Base-by-base conservation (phyloP, 495 filamentous ascomycete species). In the Cudoniella acicularis region DNA sequence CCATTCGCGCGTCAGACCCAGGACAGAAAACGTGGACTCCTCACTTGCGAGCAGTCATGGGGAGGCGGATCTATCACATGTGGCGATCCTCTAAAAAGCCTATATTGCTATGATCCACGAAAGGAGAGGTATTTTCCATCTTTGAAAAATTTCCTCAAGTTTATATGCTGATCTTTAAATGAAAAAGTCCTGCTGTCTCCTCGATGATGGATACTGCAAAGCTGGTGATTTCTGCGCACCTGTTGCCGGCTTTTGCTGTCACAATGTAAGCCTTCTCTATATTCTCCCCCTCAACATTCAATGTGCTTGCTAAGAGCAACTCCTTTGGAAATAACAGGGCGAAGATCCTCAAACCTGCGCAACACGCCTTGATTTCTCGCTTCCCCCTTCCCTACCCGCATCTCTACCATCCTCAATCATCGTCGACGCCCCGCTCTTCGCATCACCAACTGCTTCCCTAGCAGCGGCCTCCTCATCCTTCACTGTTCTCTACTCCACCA, bases 151-250 rank as follows among this genome's bases (percentile, higher is more conserved):
- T 30, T 48, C 21, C 16, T 40, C 36, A 46, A 46, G n/a, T n/a
- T n/a, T 26, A 40, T 3, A 10, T 9, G 36, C 36, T 41, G 16
- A 41, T 16, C 16, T 41, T 9, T 9, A 41, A 16, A 8, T 41
- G 13, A n/a, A 10, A 13, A 18, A 60, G 59, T 45, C 25, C 16
- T 62, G 59, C 48, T 62, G 59, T 36, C 43, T 41, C 18, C 46
- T 56, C 17, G 59, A 62, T 21, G n/a, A 52, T n/a, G 59, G 59
- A 3, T 62, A 56, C 53, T 62, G 59, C 41, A 51, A 46, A 17
- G 2, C 17, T 25, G 59, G 59, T 11, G 49, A 46, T 13, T 56
- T 56, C 46, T 62, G 59, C 30, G 59, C 59, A 13, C 52, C 52
- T 10, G 36, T 62, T 1, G 18, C 36, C 2, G 59, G 59, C 3